Base-by-base conservation (phyloP, 192 early-diverging fungal species). In the Rhizophlyctis rosea region DNA sequence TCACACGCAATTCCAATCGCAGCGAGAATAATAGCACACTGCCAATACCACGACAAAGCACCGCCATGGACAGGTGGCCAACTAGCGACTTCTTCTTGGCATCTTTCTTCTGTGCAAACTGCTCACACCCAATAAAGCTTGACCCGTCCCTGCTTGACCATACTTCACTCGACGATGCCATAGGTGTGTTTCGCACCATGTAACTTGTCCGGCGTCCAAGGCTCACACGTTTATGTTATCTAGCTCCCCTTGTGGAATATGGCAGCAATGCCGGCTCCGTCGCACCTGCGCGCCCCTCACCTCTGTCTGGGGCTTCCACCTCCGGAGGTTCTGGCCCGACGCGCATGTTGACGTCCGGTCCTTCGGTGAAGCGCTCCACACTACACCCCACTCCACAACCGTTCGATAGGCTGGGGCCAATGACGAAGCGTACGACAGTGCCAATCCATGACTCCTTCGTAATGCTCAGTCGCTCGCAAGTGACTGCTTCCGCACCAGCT, bases 91-190 rank as follows among this genome's bases (percentile, higher is more conserved):
- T 31, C 3, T 66, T 59, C 36, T 23, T 63, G 29, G 50, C 69
- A 5, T 25, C 31, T 3, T 72, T 69, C 36, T 70, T 71, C 44
- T 91, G 89, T 63, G 80, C 85, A 57, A 72, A 75, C 52, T 91
- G 89, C 71, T 77, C 77, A 33, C 82, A 84, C 35, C 79, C 77
- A 7, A 71, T 89, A 11, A 72, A 71, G 31, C 76, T 88, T 23
- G 87, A 89, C 33, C 82, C 86, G 32, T 87, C 85, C 18, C 50
- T 89, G 18, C 59, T 74, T 35, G 83, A 86, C 44, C 62, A 65
- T 27, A 57, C 75, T 5, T 65, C 81, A 1, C 68, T 71, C 4
- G 85, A 87, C 50, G 70, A 84, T 14, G 61, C 86, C 11, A 54
- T 85, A 23, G 82, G 84, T 85, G 65, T 54, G 51, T 34, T 9